These are phyloP conservation scores for Helianthus annuus DNA, from an alignment of 129 eudicot species.

Conservation along the genomic window DNA sequence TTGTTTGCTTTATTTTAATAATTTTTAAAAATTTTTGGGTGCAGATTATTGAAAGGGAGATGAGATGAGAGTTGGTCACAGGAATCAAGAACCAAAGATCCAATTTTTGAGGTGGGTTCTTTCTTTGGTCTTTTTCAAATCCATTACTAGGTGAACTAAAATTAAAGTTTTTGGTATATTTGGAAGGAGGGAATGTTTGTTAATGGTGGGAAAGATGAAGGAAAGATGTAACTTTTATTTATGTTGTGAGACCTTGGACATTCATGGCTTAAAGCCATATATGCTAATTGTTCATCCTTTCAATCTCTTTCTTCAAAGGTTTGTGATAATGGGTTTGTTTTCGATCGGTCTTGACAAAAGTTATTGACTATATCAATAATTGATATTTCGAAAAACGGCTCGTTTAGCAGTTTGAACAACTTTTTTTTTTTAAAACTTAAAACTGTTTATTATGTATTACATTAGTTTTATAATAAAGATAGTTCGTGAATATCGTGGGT, in stretches of 20 bases:
- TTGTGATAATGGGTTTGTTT: background rate
- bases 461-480: too few species aligned
- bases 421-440: too few species aligned
- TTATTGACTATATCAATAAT: background rate
- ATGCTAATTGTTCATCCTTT: slow-evolving; percentile 28
- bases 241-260: slow-evolving; percentile 18
- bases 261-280: slow-evolving; percentile 33
- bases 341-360: background rate
- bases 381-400: background rate
- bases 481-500: too few species aligned
- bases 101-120: slow-evolving; percentile 57
- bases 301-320: background rate
- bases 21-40: slow-evolving; percentile 1
- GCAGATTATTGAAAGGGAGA: slow-evolving; percentile 60
- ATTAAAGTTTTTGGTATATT: slow-evolving; percentile 26
- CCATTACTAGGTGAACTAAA: slow-evolving; percentile 31
- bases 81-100: slow-evolving; percentile 27
- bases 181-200: slow-evolving; percentile 24
- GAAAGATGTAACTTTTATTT: slow-evolving; percentile 34
- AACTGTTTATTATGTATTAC: too few species aligned
- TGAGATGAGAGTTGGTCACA: slow-evolving; percentile 21
- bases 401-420: background rate
- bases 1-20: background rate
- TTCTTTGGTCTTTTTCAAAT: slow-evolving; percentile 42
- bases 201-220: slow-evolving; percentile 40